Percentiles rank a stretch among this genome's conserved stretches.
Conservation (phyloP, 2,329 filamentous ascomycete genomes). For the Botrytis byssoidea region DNA sequence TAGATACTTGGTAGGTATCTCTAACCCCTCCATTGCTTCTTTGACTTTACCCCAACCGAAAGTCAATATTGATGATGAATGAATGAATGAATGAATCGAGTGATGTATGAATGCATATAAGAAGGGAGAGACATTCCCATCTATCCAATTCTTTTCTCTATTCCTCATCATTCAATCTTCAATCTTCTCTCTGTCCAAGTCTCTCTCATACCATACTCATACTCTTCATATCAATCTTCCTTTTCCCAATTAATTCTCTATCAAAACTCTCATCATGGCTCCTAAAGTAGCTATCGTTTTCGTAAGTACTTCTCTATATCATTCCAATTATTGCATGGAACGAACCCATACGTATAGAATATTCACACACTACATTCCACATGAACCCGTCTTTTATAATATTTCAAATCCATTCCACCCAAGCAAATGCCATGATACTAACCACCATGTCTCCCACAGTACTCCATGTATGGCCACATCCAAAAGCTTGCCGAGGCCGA, state of each 20-base stretch:
- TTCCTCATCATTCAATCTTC: conserved; percentile 26
- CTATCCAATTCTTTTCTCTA: conserved; percentile 53
- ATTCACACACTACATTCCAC: neutral
- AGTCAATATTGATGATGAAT: neutral
- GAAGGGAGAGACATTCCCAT: neutral
- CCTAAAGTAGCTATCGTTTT: conserved; percentile 90
- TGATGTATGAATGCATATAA: conserved; percentile 1
- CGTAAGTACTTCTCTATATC: conserved; percentile 54
- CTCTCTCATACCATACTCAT: neutral
- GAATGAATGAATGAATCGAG: no score
- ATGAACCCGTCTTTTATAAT: neutral
- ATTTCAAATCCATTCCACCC: neutral
- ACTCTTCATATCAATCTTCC: neutral
- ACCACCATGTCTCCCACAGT: conserved; percentile 49
- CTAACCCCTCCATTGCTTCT: neutral
- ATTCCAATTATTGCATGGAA: neutral
- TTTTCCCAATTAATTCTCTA: neutral
- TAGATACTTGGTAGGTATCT: neutral
- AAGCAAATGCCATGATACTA: neutral
- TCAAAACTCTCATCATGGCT: conserved; percentile 58
- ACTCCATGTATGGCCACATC: conserved; percentile 94
- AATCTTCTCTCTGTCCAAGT: conserved; percentile 15
- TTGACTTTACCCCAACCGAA: neutral
- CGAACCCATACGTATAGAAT: neutral
- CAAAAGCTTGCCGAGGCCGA: conserved; percentile 81